phyloP scores from a whole-genome alignment of 73 alveolate genomes.

The Urostyla sp. region DNA sequence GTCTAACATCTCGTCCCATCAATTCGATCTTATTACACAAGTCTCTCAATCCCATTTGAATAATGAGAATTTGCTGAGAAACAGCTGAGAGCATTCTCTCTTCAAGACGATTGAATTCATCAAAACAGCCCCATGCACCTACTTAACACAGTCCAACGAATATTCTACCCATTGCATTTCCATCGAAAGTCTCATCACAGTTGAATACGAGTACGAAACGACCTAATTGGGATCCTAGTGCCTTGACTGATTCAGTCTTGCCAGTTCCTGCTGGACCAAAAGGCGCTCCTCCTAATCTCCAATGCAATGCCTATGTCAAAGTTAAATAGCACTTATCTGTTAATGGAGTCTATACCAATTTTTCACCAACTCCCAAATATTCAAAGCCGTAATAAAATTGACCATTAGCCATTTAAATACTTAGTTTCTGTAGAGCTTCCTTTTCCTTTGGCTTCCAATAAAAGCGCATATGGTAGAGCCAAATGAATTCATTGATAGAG shows the following conservation, averaged over 20 bases:
- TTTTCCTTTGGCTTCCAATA: slow-evolving; percentile 96
- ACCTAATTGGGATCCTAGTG: slow-evolving; percentile 98
- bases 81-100: slow-evolving; percentile 99
- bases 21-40: slow-evolving; percentile 93
- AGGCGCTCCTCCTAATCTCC: slow-evolving; percentile 99
- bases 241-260: slow-evolving; percentile 99
- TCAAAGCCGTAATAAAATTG: slow-evolving; percentile 99
- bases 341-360: slow-evolving; percentile 96
- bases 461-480: slow-evolving; percentile 99
- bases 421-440: slow-evolving; percentile 91
- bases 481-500: slow-evolving; percentile 90
- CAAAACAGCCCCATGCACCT: slow-evolving; percentile 99
- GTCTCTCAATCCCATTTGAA: slow-evolving; percentile 98
- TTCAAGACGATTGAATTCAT: slow-evolving; percentile 97
- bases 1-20: slow-evolving; percentile 96
- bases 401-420: slow-evolving; percentile 98
- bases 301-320: slow-evolving; percentile 96
- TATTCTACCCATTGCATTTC: slow-evolving; percentile 99
- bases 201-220: slow-evolving; percentile 98
- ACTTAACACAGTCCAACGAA: slow-evolving; percentile 99
- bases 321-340: slow-evolving; percentile 98
- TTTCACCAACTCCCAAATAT: slow-evolving; percentile 98
- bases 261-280: slow-evolving; percentile 99
- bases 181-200: slow-evolving; percentile 99
- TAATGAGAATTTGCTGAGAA: slow-evolving; percentile 95